Base-by-base conservation (phyloP, 1,284 basidiomycete species). In the Phellopilus nigrolimitatus region DNA sequence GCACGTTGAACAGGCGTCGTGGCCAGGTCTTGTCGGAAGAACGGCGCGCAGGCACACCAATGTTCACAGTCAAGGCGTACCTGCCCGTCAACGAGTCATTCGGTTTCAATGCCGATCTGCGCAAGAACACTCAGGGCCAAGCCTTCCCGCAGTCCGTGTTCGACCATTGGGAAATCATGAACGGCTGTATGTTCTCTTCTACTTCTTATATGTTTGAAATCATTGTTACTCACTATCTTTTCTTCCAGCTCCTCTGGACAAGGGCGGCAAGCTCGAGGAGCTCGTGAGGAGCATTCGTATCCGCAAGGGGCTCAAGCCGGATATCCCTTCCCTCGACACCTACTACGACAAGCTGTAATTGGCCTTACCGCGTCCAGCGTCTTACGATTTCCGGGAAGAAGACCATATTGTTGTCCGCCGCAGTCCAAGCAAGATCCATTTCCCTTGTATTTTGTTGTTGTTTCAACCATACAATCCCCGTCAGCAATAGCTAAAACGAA, bases 21-120 rank as follows among this genome's bases (percentile, higher is more conserved):
- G 97, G 95, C 57, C 93, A 97, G 70, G 97, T 99, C 61, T 95
- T 95, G 82, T 90, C 86, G 62, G 91, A 99, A 73, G 95, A 99
- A 75, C 95, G 98, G 74, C 80, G 95, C 65, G 77, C 87, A 7
- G 95, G 97, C 76, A 99, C 97, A 21, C 97, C 97, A 57, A 98
- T 99, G 94, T 97, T 95, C 83, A 99, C 92, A 53, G 91, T 99
- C 74, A 99, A 98, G 84, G 95, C 95, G 30, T 97, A 95, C 80
- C 79, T 98, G 49, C 95, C 95, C 66, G 94, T 98, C 72, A 76
- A 79, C 71, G 95, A 98, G 75, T 98, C 95, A 15, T 99, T 99
- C 77, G 95, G 97, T 63, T 99, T 99, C 88, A 98, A 95, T 73
- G 93, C 88, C 63, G 95, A 91, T 62, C 84, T 99, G 52, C 90